Evolutionary conservation across 169 alveolate species (phyloP), one percentile per base, ranked within the genome.

Genomic region (Eimeria sp.): DNA sequence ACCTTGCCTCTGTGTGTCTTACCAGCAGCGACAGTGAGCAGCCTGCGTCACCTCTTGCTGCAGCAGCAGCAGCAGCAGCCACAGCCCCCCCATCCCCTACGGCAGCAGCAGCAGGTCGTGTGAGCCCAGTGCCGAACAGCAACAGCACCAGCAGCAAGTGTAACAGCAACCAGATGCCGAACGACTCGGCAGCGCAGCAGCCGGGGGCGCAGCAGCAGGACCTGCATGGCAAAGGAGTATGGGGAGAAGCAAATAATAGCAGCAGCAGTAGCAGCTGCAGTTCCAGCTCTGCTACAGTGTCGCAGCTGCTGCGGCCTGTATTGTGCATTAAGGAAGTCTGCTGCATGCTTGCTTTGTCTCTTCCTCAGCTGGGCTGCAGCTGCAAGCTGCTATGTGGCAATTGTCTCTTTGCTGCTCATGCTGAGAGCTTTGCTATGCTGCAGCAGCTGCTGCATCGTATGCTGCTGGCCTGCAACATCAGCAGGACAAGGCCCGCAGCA

Each of bases 21-120:
- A 84, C 92, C 34, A 84, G 92, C 78, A 84, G 92, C 92, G 92
- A 84, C 80, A 84, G 92, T 57, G 92, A 84, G 49, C 57, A 82
- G 25, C 70, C 65, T 6, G 45, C 70, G 4, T 18, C 89, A 0
- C 89, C 89, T 18, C 10, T 49, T 43, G 89, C 70, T 49, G 57
- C 89, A 18, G 45, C 89, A 51, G 70, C 72, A 43, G 49, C 88
- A n/a, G 43, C 73, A 49, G 30, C 70, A 49, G 72, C 89, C 43
- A 30, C 70, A 75, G 86, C 86, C 86, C 86, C 86, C 9, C 30
- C 86, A 22, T 25, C 89, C 27, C 47, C 89, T 47, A 16, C n/a
- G 20, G 89, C 89, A 47, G 89, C 89, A 47, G 63, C 89, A 82
- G 87, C 14, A 16, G 61, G 87, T 14, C 54, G 58, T 7, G 30